Percentiles rank a stretch among this genome's conserved stretches.
Evolutionary conservation across 164 flowering plant genomes (phyloP).

Genomic region (Tinospora cordifolia): DNA sequence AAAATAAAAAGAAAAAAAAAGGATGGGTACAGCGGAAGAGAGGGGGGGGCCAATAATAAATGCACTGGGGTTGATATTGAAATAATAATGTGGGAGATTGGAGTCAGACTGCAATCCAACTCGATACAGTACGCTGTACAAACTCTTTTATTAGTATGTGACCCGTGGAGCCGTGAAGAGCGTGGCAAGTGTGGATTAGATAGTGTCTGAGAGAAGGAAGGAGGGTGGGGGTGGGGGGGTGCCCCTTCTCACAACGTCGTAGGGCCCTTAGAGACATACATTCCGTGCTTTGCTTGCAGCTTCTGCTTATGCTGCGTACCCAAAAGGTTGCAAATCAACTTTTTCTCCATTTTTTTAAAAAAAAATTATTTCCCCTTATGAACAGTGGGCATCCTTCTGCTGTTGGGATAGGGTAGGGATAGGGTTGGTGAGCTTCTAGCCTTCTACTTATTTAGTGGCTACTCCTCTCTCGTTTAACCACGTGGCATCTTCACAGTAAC

Average conservation of each 20-base stretch:
- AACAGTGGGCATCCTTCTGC: too few relatives aligned
- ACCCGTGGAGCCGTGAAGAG: neutral
- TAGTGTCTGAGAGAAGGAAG: slow-evolving; percentile 9
- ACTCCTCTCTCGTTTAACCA: too few relatives aligned
- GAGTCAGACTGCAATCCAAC: neutral
- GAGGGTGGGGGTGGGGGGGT: neutral
- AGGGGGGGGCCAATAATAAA: neutral
- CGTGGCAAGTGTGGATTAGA: neutral
- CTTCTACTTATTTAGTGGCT: too few relatives aligned
- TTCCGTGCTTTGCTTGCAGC: slow-evolving; percentile 4
- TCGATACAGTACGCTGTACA: neutral
- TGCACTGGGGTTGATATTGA: neutral
- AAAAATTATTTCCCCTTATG: too few relatives aligned
- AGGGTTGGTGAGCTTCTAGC: too few relatives aligned
- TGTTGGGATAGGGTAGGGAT: too few relatives aligned
- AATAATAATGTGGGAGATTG: too few relatives aligned
- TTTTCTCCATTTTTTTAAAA: too few relatives aligned
- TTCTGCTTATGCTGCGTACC: neutral
- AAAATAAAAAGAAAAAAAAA: too few relatives aligned
- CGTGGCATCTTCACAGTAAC: too few relatives aligned
- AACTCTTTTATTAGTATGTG: neutral
- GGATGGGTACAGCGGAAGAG: neutral
- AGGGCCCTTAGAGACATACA: neutral
- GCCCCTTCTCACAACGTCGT: too few relatives aligned
- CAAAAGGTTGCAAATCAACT: neutral